Evolutionary conservation across 2,329 filamentous ascomycete species (phyloP).

Genomic region (Metarhizium humberi): DNA sequence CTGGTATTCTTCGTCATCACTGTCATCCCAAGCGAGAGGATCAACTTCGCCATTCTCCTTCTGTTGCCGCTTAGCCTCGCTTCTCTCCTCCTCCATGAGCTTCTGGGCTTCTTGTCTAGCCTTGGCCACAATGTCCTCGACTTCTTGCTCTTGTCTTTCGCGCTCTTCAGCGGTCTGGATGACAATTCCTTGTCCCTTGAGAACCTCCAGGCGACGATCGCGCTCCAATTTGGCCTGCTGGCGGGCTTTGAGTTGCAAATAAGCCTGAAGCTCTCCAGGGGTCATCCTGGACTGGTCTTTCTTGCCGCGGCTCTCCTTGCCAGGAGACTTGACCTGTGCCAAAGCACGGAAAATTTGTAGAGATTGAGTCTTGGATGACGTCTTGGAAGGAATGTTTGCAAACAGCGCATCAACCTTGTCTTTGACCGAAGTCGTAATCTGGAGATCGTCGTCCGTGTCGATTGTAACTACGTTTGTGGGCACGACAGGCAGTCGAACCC

Average conservation of each 20-base stretch:
- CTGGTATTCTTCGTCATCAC: conserved; percentile 43
- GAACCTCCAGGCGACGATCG: conserved; percentile 63
- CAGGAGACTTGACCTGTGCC: conserved; percentile 60
- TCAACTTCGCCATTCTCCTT: conserved; percentile 37
- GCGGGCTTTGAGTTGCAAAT: conserved; percentile 62
- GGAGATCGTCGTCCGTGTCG: conserved; percentile 52
- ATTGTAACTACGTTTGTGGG: conserved; percentile 28
- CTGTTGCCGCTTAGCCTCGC: conserved; percentile 57
- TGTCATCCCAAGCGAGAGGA: conserved; percentile 47
- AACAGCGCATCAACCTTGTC: conserved; percentile 56
- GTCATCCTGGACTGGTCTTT: conserved; percentile 51
- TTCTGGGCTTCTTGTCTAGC: conserved; percentile 68
- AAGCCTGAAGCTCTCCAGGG: conserved; percentile 56
- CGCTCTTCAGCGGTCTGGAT: conserved; percentile 82
- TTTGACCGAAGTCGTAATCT: conserved; percentile 45
- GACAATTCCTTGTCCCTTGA: conserved; percentile 70
- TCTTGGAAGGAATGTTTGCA: conserved; percentile 55
- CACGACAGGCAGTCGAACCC: conserved; percentile 37
- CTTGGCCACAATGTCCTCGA: conserved; percentile 82
- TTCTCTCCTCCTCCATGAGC: conserved; percentile 69
- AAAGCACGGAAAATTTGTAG: conserved; percentile 63
- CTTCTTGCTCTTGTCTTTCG: conserved; percentile 68
- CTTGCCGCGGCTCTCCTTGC: conserved; percentile 36
- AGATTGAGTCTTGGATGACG: conserved; percentile 52
- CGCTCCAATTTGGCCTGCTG: conserved; percentile 73